phyloP scores from a whole-genome alignment of 2,329 filamentous ascomycete genomes.

The Coniochaeta sp. region DNA sequence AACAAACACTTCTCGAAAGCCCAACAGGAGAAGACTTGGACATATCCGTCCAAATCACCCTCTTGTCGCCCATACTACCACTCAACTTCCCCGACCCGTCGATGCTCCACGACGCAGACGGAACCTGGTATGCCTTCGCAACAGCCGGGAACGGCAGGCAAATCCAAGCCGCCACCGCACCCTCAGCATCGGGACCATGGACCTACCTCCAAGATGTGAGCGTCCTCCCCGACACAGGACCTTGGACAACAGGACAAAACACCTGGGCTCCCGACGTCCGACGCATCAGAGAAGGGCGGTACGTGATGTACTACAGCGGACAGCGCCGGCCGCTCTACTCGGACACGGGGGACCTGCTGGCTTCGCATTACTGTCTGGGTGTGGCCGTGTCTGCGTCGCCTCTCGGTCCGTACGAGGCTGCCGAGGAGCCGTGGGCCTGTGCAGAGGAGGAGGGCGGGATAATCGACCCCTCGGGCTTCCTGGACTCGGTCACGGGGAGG shows the following conservation, averaged over 20 bases:
- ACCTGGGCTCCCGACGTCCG: constrained; percentile 58
- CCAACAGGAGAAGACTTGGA: not conserved
- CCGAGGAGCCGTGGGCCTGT: constrained; percentile 34
- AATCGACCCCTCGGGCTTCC: constrained; percentile 56
- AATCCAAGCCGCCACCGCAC: constrained; percentile 45
- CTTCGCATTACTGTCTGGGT: constrained; percentile 46
- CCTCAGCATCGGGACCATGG: constrained; percentile 38
- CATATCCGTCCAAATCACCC: not conserved
- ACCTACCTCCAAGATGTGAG: constrained; percentile 38
- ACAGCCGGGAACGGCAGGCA: constrained; percentile 41
- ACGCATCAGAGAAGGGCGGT: constrained; percentile 1
- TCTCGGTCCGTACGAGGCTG: constrained; percentile 36
- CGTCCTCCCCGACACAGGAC: constrained; percentile 40
- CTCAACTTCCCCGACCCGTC: constrained; percentile 47
- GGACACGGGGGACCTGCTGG: not conserved
- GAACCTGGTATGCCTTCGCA: constrained; percentile 50
- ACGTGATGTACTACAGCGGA: not conserved
- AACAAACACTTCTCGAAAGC: not conserved
- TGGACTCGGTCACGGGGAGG: constrained; percentile 41
- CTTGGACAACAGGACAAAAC: constrained; percentile 45
- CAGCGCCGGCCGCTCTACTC: not conserved
- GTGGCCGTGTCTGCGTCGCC: constrained; percentile 38
- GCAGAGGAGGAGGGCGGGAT: constrained; percentile 46
- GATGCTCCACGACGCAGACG: constrained; percentile 37
- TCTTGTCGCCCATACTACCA: not conserved